Evolutionary conservation across 2,329 filamentous ascomycete species (phyloP).

Genomic region (Colletotrichum karsti): DNA sequence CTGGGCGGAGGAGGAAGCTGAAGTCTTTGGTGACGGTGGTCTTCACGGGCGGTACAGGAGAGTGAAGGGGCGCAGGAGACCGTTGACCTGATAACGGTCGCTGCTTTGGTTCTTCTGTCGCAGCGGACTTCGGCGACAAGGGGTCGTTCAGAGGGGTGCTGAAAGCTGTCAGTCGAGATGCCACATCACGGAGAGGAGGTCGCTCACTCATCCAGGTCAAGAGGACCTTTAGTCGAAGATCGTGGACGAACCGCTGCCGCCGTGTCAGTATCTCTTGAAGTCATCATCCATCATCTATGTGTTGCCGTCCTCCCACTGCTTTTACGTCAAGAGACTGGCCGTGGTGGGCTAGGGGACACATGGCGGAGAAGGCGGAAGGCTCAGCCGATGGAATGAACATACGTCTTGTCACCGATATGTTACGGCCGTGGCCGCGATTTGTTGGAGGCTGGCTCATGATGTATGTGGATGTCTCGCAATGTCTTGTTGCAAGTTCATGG

Average conservation of each 20-base stretch:
- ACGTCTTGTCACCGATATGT: constrained; percentile 27
- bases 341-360: not conserved
- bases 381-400: not conserved
- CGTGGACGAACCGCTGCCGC: constrained; percentile 65
- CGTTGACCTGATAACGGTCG: constrained; percentile 24
- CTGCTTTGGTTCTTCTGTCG: constrained; percentile 31
- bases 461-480: not conserved
- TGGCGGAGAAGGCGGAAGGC: not conserved
- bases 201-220: constrained; percentile 79
- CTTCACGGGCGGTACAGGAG: constrained; percentile 43
- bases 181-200: constrained; percentile 8
- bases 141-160: constrained; percentile 31
- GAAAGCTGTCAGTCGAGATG: constrained; percentile 32
- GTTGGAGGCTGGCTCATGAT: constrained; percentile 15
- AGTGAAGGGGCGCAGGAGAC: constrained; percentile 35
- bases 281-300: not conserved
- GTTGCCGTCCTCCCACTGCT: not conserved
- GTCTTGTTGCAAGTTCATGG: not conserved
- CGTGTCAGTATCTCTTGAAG: not conserved
- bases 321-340: not conserved
- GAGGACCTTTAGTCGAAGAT: constrained; percentile 79
- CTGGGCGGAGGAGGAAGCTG: constrained; percentile 79
- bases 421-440: constrained; percentile 25
- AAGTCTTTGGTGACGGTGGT: constrained; percentile 72
- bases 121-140: constrained; percentile 18